Evolutionary conservation across 345 rosid genomes (phyloP).

Genomic region (Citrus mangshanensis): DNA sequence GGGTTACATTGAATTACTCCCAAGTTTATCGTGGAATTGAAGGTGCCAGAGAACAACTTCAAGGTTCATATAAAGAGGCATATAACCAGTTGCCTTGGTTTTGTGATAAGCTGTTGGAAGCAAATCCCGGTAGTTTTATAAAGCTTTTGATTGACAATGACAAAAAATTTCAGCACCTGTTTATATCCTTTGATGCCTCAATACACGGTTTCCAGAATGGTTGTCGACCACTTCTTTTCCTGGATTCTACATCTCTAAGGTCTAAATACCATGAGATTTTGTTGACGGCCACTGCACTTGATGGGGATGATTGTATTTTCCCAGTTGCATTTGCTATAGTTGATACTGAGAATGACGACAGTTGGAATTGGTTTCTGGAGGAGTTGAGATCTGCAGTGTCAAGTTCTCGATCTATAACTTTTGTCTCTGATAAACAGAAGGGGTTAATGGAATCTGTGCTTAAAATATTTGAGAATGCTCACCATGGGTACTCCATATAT

Average conservation of each 20-base stretch:
- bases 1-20: conserved; percentile 67
- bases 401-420: conserved; percentile 53
- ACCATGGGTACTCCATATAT: conserved; percentile 70
- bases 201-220: conserved; percentile 67
- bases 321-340: conserved; percentile 82
- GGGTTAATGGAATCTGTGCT: conserved; percentile 49
- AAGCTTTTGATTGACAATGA: conserved; percentile 53
- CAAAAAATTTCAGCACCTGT: conserved; percentile 68
- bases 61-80: conserved; percentile 72
- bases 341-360: conserved; percentile 68
- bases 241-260: conserved; percentile 63
- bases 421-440: conserved; percentile 78
- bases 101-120: conserved; percentile 55
- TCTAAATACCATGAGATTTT: conserved; percentile 77
- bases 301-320: conserved; percentile 73
- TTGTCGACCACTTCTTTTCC: conserved; percentile 88
- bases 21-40: conserved; percentile 88
- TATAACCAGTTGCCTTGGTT: conserved; percentile 68
- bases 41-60: conserved; percentile 81
- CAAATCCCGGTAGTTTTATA: conserved; percentile 73
- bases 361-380: conserved; percentile 86
- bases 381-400: conserved; percentile 58
- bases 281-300: conserved; percentile 77
- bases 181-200: conserved; percentile 64
- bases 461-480: conserved; percentile 63